Evolutionary conservation across 257 asterid genomes (phyloP).

Genomic region (Solanum bukasovii): DNA sequence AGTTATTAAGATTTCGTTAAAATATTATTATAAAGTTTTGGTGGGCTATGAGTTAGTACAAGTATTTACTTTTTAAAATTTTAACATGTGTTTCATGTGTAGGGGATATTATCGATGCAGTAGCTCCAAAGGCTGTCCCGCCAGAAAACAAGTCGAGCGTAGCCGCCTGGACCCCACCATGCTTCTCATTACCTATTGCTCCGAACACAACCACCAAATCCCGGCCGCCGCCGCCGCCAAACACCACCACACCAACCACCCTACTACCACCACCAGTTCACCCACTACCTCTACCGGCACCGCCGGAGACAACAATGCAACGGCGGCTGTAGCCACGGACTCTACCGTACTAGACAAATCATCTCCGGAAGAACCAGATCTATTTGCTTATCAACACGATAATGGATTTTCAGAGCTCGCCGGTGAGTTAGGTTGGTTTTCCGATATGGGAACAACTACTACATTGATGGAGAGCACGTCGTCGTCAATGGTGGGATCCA

Average conservation of each 20-base stretch:
- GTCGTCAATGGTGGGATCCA: constrained; percentile 29
- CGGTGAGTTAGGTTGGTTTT: constrained; percentile 64
- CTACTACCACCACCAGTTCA: background rate
- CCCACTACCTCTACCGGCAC: constrained; percentile 3
- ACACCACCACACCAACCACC: constrained; percentile 28
- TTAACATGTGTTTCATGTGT: constrained; percentile 28
- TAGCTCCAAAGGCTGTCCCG: constrained; percentile 76
- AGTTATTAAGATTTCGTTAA: no score
- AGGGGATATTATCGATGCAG: constrained; percentile 86
- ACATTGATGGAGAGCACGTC: constrained; percentile 33
- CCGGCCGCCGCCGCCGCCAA: constrained; percentile 29
- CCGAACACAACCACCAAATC: constrained; percentile 52
- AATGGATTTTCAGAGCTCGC: constrained; percentile 39
- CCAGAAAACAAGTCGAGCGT: constrained; percentile 80
- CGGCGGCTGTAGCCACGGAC: background rate
- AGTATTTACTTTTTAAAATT: background rate
- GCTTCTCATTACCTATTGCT: constrained; percentile 60
- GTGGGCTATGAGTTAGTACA: background rate
- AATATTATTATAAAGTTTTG: background rate
- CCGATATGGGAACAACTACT: constrained; percentile 42
- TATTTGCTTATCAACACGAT: constrained; percentile 19
- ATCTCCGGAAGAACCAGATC: constrained; percentile 27
- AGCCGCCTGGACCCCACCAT: constrained; percentile 68
- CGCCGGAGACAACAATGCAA: background rate
- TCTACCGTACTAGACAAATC: background rate